Evolutionary conservation across 1,284 basidiomycete species (phyloP), one percentile per base, ranked within the genome.

Genomic region (Stereum hirsutum): DNA sequence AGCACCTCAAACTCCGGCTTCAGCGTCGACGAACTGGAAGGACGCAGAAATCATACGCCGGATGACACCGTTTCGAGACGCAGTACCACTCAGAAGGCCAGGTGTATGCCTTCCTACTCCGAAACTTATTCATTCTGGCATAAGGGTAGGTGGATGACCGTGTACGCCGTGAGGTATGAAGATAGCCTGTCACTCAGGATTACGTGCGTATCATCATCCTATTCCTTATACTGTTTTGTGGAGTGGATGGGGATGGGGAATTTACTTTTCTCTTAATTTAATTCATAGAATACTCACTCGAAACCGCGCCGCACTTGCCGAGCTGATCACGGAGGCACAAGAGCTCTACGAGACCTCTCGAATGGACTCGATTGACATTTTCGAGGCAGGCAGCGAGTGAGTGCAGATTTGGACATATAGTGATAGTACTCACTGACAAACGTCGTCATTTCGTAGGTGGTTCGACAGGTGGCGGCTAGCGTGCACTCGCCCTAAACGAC

Each of bases 401-500:
- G 64, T 59, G 3, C 12, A n/a, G n/a, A n/a, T n/a, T n/a, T n/a
- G n/a, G n/a, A n/a, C n/a, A n/a, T n/a, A n/a, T n/a, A n/a, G n/a
- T n/a, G n/a, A n/a, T n/a, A n/a, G n/a, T n/a, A n/a, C 15, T 25
- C 23, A 17, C 34, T n/a, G 7, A 6, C 20, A 28, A 20, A 28
- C 4, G 28, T 5, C 11, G 4, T 15, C 24, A 37, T 11, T 24
- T 5, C 7, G 17, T 44, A 54, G 54, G 15, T 46, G 21, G 12
- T 15, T 26, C 15, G 65, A 70, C 46, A 59, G 59, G 50, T 86
- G 81, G 81, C 64, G 65, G 20, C 65, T 67, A 41, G 65, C 78
- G 21, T 68, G 75, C 5, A 69, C 70, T 10, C 72, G 79, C 24
- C 70, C 75, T 20, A 84, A 84, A 56, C 72, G 83, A 2, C 68